Evolutionary conservation across 2,329 filamentous ascomycete species (phyloP).

Genomic region (Pseudopithomyces maydicus): DNA sequence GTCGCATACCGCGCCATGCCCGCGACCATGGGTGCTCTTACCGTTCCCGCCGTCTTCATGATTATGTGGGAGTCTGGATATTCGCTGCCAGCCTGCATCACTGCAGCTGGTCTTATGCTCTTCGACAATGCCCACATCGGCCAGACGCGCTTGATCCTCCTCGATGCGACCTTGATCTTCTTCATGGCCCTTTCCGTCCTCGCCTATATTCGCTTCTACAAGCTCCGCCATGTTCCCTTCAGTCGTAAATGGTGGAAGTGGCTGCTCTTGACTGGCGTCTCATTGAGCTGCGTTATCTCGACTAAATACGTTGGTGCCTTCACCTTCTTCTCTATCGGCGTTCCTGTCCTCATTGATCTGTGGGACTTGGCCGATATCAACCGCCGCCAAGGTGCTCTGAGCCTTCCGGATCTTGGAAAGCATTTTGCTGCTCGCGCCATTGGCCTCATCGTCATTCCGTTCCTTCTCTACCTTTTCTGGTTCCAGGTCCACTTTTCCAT

Average conservation of each 20-base stretch:
- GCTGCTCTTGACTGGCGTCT: slow-evolving; percentile 92
- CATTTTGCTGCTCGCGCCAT: slow-evolving; percentile 89
- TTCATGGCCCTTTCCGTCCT: slow-evolving; percentile 95
- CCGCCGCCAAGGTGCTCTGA: slow-evolving; percentile 79
- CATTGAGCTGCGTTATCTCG: slow-evolving; percentile 95
- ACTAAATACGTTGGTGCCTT: slow-evolving; percentile 98
- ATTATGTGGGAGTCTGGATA: slow-evolving; percentile 99
- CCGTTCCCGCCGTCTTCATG: slow-evolving; percentile 89
- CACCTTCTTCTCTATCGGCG: slow-evolving; percentile 95
- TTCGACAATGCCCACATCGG: slow-evolving; percentile 98
- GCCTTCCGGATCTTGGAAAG: slow-evolving; percentile 78
- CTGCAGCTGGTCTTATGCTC: slow-evolving; percentile 84
- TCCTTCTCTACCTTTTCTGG: slow-evolving; percentile 99
- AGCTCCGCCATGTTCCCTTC: slow-evolving; percentile 86
- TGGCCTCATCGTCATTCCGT: slow-evolving; percentile 86
- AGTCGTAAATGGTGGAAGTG: slow-evolving; percentile 99
- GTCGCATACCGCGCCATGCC: slow-evolving; percentile 94
- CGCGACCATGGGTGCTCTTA: slow-evolving; percentile 87
- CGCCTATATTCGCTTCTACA: slow-evolving; percentile 97
- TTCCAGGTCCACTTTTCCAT: slow-evolving; percentile 99
- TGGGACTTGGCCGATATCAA: slow-evolving; percentile 95
- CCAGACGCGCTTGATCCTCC: slow-evolving; percentile 90
- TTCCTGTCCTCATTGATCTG: slow-evolving; percentile 89
- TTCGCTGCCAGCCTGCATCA: slow-evolving; percentile 86
- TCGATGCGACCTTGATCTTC: slow-evolving; percentile 91